Evolutionary conservation across 2,329 filamentous ascomycete species (phyloP), one percentile per base, ranked within the genome.

Genomic region (Ophiostoma himal-ulmi): DNA sequence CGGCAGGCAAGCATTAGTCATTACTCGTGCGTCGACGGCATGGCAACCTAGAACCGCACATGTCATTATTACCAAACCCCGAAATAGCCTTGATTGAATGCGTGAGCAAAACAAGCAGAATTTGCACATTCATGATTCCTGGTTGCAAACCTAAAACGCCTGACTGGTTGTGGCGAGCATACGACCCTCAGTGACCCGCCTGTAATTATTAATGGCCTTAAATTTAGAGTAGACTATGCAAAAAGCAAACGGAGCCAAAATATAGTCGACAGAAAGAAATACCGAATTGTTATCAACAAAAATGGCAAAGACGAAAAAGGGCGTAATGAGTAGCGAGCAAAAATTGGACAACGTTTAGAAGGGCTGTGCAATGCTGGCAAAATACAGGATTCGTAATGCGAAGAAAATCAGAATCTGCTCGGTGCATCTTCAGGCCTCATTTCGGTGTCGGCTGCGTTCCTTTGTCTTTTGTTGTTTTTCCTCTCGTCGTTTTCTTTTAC

Each of bases 1-100:
- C 48, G 48, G 48, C 48, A 57, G 52, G 52, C 52, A 57, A 48
- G 52, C 52, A 57, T 57, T 57, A 57, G 52, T 57, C 52, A 57
- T 30, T 57, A 14, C n/a, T 57, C 44, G 14, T 11, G 37, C 44
- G 44, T 48, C 22, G 52, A 44, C 39, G 30, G 30, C 30, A 30
- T 30, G 30, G 30, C 30, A 30, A 44, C 10, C 39, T 44, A 17
- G 39, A 44, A 13, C 5, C 10, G 11, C 39, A 44, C 39, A 44
- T 44, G 39, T 44, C 39, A 44, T 44, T 17, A 13, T 57, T 30
- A 13, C 52, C 22, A 57, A 57, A 57, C 17, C 44, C 44, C 44
- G 44, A 48, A 48, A 48, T 48, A 20, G 44, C 44, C 17, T n/a
- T 6, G 8, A n/a, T 30, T 30, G 30, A 30, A 30, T 30, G 4